Evolutionary conservation across 805 yeast species (phyloP).

Genomic region (Metschnikowia shivogae): DNA sequence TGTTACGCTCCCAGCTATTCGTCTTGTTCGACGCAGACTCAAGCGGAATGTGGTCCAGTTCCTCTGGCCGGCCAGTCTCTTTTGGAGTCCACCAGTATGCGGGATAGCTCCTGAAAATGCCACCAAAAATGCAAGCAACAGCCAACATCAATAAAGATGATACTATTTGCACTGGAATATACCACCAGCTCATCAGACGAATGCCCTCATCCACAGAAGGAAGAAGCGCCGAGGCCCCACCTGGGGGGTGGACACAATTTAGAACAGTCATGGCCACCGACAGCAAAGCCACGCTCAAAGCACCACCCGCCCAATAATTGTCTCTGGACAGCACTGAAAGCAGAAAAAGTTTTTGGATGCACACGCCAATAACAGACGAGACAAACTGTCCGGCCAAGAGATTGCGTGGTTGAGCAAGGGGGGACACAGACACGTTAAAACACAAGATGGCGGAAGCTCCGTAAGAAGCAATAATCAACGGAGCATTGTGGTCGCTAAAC

Average conservation of each 20-base stretch:
- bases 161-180: conserved; percentile 51
- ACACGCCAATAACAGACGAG: conserved; percentile 50
- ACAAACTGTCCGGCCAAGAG: conserved; percentile 53
- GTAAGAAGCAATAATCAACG: conserved; percentile 49
- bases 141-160: conserved; percentile 44
- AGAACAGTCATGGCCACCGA: conserved; percentile 50
- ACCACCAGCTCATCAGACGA: conserved; percentile 61
- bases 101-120: conserved; percentile 52
- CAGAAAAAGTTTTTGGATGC: conserved; percentile 51
- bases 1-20: neutral
- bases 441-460: conserved; percentile 62
- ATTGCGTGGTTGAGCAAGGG: conserved; percentile 64
- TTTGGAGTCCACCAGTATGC: conserved; percentile 55
- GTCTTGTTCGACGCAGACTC: neutral
- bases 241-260: conserved; percentile 66
- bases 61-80: neutral
- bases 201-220: conserved; percentile 48
- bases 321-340: conserved; percentile 40
- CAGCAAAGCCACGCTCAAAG: conserved; percentile 51
- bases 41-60: neutral
- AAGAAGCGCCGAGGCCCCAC: conserved; percentile 64
- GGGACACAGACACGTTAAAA: conserved; percentile 52
- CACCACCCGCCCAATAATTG: conserved; percentile 55
- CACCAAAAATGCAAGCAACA: conserved; percentile 52
- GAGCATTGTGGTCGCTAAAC: conserved; percentile 39